These are phyloP conservation scores for Colletotrichum echinochloae DNA, from an alignment of 2,329 filamentous ascomycete genomes.

Conservation along the genomic window DNA sequence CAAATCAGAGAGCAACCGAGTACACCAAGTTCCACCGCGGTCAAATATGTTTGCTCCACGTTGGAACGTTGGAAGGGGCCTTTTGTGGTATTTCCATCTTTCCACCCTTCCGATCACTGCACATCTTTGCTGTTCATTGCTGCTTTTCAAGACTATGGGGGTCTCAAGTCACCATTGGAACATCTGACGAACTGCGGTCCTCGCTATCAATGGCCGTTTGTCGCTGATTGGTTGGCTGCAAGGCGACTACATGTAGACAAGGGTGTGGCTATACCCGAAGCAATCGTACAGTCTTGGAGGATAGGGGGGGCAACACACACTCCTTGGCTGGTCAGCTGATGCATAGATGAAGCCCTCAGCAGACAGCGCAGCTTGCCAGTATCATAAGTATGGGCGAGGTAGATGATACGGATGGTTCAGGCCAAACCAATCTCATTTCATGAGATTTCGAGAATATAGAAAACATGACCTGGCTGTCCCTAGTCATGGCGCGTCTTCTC, in stretches of 20 bases:
- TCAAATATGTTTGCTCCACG: not conserved
- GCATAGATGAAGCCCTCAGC: not conserved
- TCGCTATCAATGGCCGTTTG: too few relatives aligned
- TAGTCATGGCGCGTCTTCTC: not conserved
- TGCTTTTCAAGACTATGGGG: too few relatives aligned
- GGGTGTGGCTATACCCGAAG: too few relatives aligned
- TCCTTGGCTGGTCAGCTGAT: not conserved
- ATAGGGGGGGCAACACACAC: not conserved
- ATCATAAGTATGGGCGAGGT: not conserved
- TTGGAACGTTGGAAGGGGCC: too few relatives aligned
- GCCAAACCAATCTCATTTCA: not conserved
- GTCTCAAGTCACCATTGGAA: not conserved
- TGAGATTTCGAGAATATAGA: not conserved
- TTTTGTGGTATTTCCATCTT: not conserved
- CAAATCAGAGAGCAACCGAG: not conserved
- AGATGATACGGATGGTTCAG: not conserved
- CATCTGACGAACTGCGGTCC: not conserved
- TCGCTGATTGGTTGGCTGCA: too few relatives aligned
- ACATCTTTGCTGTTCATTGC: not conserved
- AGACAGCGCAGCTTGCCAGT: not conserved
- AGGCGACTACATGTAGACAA: too few relatives aligned
- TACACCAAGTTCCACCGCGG: not conserved
- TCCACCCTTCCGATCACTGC: not conserved
- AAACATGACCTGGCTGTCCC: not conserved
- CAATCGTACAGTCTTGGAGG: constrained; percentile 9